phyloP scores from a whole-genome alignment of 1,139 yeast genomes.

The Pichia norvegensis region DNA sequence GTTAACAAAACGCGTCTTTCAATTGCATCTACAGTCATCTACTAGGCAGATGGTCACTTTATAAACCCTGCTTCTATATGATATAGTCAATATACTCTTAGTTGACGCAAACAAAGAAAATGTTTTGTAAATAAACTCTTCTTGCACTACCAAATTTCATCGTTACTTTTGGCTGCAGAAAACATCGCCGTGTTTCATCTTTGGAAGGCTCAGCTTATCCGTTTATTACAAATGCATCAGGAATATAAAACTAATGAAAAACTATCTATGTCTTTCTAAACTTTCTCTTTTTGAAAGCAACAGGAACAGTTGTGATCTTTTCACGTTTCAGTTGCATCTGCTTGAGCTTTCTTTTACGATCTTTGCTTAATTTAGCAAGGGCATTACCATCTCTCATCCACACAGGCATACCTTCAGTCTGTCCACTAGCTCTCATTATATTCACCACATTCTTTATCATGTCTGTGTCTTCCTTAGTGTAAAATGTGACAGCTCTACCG shows the following conservation, averaged over 20 bases:
- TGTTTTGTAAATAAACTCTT: too few relatives aligned
- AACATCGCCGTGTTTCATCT: neutral
- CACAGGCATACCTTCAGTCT: constrained; percentile 52
- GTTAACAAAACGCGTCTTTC: too few relatives aligned
- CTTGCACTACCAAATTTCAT: too few relatives aligned
- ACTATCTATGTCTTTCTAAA: constrained; percentile 5
- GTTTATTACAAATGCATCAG: too few relatives aligned
- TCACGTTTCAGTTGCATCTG: constrained; percentile 56
- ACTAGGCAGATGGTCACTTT: too few relatives aligned
- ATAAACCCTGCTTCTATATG: too few relatives aligned
- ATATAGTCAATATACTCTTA: too few relatives aligned
- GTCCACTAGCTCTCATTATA: constrained; percentile 92
- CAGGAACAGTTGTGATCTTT: constrained; percentile 83
- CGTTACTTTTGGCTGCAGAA: too few relatives aligned
- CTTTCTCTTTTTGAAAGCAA: constrained; percentile 38
- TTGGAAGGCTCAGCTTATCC: neutral
- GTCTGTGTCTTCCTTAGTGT: constrained; percentile 78
- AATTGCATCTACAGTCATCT: too few relatives aligned
- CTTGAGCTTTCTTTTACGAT: constrained; percentile 59
- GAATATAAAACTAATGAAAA: too few relatives aligned
- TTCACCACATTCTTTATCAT: constrained; percentile 79
- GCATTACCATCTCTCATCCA: constrained; percentile 62
- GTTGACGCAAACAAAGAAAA: too few relatives aligned
- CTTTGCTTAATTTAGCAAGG: constrained; percentile 59
- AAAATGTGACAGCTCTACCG: constrained; percentile 87